Base-by-base conservation (phyloP, 768 basidiomycete species). In the Calocybe cyanea region DNA sequence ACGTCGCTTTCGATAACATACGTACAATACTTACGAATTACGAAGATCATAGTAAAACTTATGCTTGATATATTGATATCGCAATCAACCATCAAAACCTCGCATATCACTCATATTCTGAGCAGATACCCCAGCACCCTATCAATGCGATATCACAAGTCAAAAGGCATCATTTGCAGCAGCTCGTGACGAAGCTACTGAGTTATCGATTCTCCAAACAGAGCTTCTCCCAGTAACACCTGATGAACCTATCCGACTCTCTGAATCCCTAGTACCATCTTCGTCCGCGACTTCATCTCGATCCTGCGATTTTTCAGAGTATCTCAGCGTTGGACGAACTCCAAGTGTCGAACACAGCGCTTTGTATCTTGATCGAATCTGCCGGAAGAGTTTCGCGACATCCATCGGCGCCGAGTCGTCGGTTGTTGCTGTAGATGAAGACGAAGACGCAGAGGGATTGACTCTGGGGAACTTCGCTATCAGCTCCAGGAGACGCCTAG, bases 331-430 rank as follows among this genome's bases (percentile, higher is more conserved):
- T 0, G 74, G 73, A 21, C 68, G 66, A 24, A 92, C 77, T 24
- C 88, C 89, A 17, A 97, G 71, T 0, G 80, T 78, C 0, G 92
- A 81, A 55, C 94, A 99, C 31, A 94, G 78, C 0, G 81, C 77
- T 57, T 85, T 87, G 65, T 98, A 96, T 51, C 87, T 77, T 1
- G 92, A 89, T 33, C 91, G 79, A 48, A 97, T 93, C 51, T 89
- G 82, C 20, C 83, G 78, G 52, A 95, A 81, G 20, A 93, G 77
- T 45, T 79, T 80, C 7, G 82, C 65, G 36, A 95, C 77, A 62
- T 96, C 92, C 13, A 85, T 38, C n/a, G n/a, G n/a, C n/a, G n/a
- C n/a, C n/a, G n/a, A n/a, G 11, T 28, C 25, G 18, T 83, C 49
- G 18, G 66, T 60, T 28, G 11, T 6, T 28, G 25, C 25, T n/a